phyloP scores from a whole-genome alignment of 768 basidiomycete genomes.

The Butyriboletus loyo region DNA sequence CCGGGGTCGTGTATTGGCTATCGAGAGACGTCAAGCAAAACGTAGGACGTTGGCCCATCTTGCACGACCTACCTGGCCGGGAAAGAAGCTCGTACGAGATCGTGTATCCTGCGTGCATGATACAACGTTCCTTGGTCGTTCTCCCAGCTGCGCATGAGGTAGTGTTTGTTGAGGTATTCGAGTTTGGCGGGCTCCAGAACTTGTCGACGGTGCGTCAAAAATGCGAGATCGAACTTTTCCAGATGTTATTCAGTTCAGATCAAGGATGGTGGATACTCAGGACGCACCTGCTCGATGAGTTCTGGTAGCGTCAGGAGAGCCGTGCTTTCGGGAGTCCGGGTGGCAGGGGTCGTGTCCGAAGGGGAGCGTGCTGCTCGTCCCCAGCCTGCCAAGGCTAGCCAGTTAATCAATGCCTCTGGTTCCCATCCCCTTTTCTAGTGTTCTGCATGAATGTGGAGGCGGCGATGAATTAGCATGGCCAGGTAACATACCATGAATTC shows the following conservation, averaged over 20 bases:
- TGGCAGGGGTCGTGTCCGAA: conserved; percentile 17
- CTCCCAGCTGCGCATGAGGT: conserved; percentile 59
- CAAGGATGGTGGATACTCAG: background rate
- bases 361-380: conserved; percentile 49
- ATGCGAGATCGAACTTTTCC: conserved; percentile 68
- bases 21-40: background rate
- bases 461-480: background rate
- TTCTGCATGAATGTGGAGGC: background rate
- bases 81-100: conserved; percentile 52
- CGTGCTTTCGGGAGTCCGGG: conserved; percentile 63
- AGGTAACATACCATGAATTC: conserved; percentile 70
- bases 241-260: background rate
- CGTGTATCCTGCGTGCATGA: conserved; percentile 54
- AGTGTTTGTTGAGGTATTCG: conserved; percentile 85
- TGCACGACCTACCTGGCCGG: conserved; percentile 48
- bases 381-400: conserved; percentile 95
- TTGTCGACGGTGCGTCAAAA: conserved; percentile 80
- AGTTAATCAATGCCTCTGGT: conserved; percentile 84
- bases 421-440: conserved; percentile 83
- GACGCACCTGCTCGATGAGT: conserved; percentile 60
- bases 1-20: conserved; percentile 48
- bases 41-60: background rate
- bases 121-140: conserved; percentile 47
- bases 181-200: conserved; percentile 78
- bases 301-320: conserved; percentile 56